These are phyloP conservation scores for Lodderomyces margitis DNA, from an alignment of 1,139 yeast genomes.

Conservation along the genomic window DNA sequence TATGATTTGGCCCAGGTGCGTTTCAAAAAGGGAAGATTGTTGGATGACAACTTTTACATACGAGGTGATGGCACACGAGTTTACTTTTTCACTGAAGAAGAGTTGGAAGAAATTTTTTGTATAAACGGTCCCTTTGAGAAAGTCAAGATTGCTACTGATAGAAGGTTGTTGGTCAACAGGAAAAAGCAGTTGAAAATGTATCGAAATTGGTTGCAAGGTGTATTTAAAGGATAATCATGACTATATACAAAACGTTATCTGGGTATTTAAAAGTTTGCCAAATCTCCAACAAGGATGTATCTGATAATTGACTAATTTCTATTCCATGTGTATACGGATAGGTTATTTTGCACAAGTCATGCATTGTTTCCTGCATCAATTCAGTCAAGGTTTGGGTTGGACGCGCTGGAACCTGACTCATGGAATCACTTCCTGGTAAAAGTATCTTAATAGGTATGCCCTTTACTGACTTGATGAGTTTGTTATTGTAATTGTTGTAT, in stretches of 20 bases:
- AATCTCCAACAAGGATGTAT: constrained; percentile 48
- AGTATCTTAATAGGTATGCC: constrained; percentile 62
- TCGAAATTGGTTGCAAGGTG: constrained; percentile 95
- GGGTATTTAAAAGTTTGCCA: constrained; percentile 56
- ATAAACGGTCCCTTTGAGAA: constrained; percentile 57
- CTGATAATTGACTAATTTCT: constrained; percentile 36
- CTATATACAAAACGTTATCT: constrained; percentile 77
- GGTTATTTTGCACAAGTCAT: constrained; percentile 47
- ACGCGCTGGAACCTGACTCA: constrained; percentile 49
- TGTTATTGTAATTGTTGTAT: constrained; percentile 21
- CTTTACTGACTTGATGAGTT: constrained; percentile 35
- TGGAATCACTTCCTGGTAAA: constrained; percentile 43
- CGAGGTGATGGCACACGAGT: constrained; percentile 99
- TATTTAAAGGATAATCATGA: constrained; percentile 46
- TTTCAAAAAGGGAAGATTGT: constrained; percentile 80
- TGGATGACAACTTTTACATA: constrained; percentile 91
- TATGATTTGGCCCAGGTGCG: constrained; percentile 95
- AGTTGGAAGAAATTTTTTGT: constrained; percentile 73
- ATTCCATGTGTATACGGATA: constrained; percentile 66
- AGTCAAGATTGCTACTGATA: constrained; percentile 80
- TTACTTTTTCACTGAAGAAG: constrained; percentile 94
- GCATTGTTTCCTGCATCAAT: constrained; percentile 39
- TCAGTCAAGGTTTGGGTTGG: constrained; percentile 39
- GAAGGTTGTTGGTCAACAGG: constrained; percentile 86
- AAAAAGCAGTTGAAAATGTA: constrained; percentile 93